Evolutionary conservation across 2,329 filamentous ascomycete species (phyloP), one percentile per base, ranked within the genome.

Genomic region (Phoma sp.): DNA sequence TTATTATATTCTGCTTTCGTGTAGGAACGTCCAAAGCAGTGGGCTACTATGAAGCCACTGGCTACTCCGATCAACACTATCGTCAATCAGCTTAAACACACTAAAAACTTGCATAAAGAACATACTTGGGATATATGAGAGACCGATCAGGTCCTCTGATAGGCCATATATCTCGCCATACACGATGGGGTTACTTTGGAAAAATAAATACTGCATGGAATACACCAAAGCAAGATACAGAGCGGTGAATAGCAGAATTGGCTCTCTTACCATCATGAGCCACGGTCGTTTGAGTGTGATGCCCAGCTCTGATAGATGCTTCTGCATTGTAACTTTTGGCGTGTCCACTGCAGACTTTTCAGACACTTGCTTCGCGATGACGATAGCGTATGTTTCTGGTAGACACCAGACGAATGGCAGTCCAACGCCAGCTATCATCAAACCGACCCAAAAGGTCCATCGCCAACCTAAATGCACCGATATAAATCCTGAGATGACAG

Each of bases 221-320:
- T 91, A 92, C 9, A 67, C 69, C 23, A 78, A 67, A 25, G 85
- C 80, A 28, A 92, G 78, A 21, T 88, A 84, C 10, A 91, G 79
- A 73, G 90, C 92, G 2, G 82, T 83, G 29, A 84, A 86, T 32
- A 85, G 78, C 30, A 92, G 87, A 50, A 92, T 89, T 46, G 87
- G 85, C 67, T 92, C 89, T 33, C 80, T 85, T 21, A 76, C 57
- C 47, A 90, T 77, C 89, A 92, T 92, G 4, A 56, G 42, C 56
- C 54, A 59, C 10, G 47, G 32, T 15, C 32, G 37, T 15, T 25
- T 50, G 12, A 50, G 18, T 7, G 47, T 50, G 14, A 25, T 14
- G 6, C 32, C 32, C 18, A 50, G 17, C 4, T 18, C 18, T 23
- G 42, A 43, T 20, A 51, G 2, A 28, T 45, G 48, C 25, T 26